Conservation (phyloP, 805 yeast species). For the Cyberlindnera sargentensis region DNA sequence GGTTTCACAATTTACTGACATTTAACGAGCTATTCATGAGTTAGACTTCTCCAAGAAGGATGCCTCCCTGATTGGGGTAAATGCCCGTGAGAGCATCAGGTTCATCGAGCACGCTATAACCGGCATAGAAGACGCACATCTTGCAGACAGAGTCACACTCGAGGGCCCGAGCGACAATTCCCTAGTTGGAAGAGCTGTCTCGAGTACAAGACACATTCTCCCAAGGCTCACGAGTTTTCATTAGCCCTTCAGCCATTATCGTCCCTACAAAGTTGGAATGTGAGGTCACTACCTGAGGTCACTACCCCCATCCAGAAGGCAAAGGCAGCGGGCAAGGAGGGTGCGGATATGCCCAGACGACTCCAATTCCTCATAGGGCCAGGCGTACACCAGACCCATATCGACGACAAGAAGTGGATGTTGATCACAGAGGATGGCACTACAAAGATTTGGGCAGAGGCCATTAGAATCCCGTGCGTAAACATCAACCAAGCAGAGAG, state of each 20-base stretch:
- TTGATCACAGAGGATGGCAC: constrained; percentile 55
- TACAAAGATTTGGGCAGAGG: constrained; percentile 44
- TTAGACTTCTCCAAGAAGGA: constrained; percentile 53
- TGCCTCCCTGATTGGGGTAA: constrained; percentile 47
- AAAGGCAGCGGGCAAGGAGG: neutral
- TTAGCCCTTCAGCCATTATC: constrained; percentile 9
- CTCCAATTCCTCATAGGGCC: constrained; percentile 50
- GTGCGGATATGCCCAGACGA: constrained; percentile 42
- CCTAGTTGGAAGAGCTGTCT: constrained; percentile 45
- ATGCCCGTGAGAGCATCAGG: constrained; percentile 57
- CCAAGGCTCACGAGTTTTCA: constrained; percentile 40
- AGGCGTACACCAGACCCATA: constrained; percentile 45
- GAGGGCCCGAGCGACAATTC: constrained; percentile 38
- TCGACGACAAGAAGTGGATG: constrained; percentile 40
- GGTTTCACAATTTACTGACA: neutral
- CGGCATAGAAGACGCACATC: constrained; percentile 7
- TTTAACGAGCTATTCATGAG: constrained; percentile 38
- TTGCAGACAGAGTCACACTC: constrained; percentile 24
- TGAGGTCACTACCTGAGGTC: no score
- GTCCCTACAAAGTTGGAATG: no score
- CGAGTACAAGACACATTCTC: constrained; percentile 38
- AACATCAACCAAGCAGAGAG: constrained; percentile 44
- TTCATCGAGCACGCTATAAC: constrained; percentile 43
- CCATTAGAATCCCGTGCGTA: constrained; percentile 48
- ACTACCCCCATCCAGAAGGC: no score